Conservation (phyloP, 208 protist species). For the Zelonia costaricensis region DNA sequence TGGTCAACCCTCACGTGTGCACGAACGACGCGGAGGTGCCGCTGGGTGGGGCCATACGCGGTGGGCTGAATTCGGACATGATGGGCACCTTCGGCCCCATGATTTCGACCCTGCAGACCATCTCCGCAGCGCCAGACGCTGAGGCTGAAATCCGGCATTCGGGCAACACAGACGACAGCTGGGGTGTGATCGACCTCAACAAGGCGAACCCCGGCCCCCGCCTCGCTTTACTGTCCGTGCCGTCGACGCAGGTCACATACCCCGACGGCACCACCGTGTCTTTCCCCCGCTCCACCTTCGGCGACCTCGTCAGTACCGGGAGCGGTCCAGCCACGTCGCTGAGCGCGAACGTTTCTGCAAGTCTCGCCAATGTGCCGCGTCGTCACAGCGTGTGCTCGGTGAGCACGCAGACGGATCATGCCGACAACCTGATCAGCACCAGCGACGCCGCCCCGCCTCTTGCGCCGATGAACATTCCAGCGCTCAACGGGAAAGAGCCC, state of each 20-base stretch:
- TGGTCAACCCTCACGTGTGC: no score
- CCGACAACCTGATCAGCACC: not conserved
- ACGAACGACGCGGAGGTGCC: no score
- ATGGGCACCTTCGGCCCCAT: slow-evolving; percentile 34
- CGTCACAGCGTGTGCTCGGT: not conserved
- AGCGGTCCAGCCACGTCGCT: slow-evolving; percentile 9
- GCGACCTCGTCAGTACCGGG: slow-evolving; percentile 27
- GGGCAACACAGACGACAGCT: slow-evolving; percentile 10
- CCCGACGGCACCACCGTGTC: slow-evolving; percentile 28
- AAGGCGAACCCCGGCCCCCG: slow-evolving; percentile 25
- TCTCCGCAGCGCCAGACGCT: not conserved
- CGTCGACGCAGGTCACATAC: slow-evolving; percentile 28
- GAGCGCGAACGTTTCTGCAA: not conserved
- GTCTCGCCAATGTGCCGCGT: not conserved
- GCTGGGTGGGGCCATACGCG: no score
- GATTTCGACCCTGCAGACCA: slow-evolving; percentile 15
- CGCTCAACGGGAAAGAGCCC: not conserved
- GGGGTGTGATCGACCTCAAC: slow-evolving; percentile 13
- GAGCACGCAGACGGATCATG: slow-evolving; percentile 26
- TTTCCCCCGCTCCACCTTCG: slow-evolving; percentile 35
- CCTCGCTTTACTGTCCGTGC: slow-evolving; percentile 14
- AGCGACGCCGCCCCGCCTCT: not conserved
- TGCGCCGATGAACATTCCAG: not conserved
- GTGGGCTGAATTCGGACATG: not conserved
- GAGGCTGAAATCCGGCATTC: slow-evolving; percentile 1